Base-by-base conservation (phyloP, 345 rosid species). In the Laguncularia racemosa region DNA sequence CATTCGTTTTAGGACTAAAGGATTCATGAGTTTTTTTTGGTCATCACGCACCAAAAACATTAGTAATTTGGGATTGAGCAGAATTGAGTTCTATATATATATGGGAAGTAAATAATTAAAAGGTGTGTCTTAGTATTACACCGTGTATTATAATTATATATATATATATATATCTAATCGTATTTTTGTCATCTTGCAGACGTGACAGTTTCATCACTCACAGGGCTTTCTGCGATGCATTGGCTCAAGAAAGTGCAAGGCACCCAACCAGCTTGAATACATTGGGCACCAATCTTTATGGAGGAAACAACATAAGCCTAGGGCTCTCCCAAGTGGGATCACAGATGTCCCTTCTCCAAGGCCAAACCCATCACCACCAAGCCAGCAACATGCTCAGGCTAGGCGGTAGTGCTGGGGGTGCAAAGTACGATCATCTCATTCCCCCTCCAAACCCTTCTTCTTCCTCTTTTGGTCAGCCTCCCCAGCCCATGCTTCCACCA, bases 161-260 rank as follows among this genome's bases (percentile, higher is more conserved):
- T n/a, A n/a, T n/a, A n/a, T n/a, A n/a, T n/a, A n/a, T n/a, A n/a
- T n/a, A n/a, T n/a, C n/a, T n/a, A n/a, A n/a, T n/a, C 3, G 28
- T 26, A 2, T 26, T 26, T 2, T 2, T 26, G 28, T 6, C 6
- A 26, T 6, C 7, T 33, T 33, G 55, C 62, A 89, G 97, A 77
- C 82, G 96, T 16, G 91, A 89, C 72, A 89, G 96, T 62, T 89
- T 86, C 67, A 86, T 89, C 61, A 86, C 96, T 4, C 96, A 89
- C 65, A 76, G 95, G 60, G 95, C 96, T 33, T 89, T 89, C 59
- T 89, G 96, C 19, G 95, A 89, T 52, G 95, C 95, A 28, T 56
- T 89, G 67, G 85, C 91, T 65, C 96, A 82, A 58, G 95, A 89
- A 60, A 78, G 75, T 54, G 87, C 77, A 9, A 81, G 89, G 55